Evolutionary conservation across 2,329 filamentous ascomycete genomes (phyloP), one percentile per base, ranked within the genome.

Genomic region (Cryphonectria japonica): DNA sequence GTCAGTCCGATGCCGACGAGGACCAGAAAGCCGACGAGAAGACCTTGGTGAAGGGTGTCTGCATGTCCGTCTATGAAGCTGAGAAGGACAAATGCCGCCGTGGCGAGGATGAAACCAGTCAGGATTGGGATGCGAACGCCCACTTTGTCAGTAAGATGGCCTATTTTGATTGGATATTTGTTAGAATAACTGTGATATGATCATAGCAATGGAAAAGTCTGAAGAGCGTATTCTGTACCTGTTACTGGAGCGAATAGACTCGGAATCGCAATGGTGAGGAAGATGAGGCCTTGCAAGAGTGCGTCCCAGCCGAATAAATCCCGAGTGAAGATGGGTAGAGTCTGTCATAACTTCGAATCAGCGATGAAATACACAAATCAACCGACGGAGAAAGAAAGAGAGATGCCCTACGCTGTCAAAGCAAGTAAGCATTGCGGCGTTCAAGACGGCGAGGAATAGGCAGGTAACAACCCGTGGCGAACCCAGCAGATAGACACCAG

Each of bases 21-120:
- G 13, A 65, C 16, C 22, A 65, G 41, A 41, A 65, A 65, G 41
- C 11, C 41, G 39, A 46, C 39, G 62, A 65, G 62, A 4, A 65
- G 62, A 6, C 39, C n/a, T 4, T 65, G 62, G 62, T 32, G 26
- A n/a, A 50, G 62, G 2, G 39, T 9, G 22, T 46, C 39, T 22
- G 62, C n/a, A n/a, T 46, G n/a, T 26, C 62, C 62, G 26, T 65
- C 62, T 37, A 65, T 46, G 41, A 65, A 50, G 62, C 62, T 65
- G 39, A 65, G 62, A 32, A 65, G 62, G 26, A 65, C 8, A 16
- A 65, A 65, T 11, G 34, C 41, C 32, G 62, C 62, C 22, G 62
- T 65, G 62, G 39, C 62, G 62, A 65, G 62, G 41, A 65, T 19
- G 26, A 65, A 65, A 22, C 62, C 62, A 14, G 41, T 65, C 39